Percentiles rank a stretch among this genome's conserved stretches.
These are phyloP conservation scores for Paraleonurus japonicus DNA, from an alignment of 257 asterid genomes.

Conservation along the genomic window DNA sequence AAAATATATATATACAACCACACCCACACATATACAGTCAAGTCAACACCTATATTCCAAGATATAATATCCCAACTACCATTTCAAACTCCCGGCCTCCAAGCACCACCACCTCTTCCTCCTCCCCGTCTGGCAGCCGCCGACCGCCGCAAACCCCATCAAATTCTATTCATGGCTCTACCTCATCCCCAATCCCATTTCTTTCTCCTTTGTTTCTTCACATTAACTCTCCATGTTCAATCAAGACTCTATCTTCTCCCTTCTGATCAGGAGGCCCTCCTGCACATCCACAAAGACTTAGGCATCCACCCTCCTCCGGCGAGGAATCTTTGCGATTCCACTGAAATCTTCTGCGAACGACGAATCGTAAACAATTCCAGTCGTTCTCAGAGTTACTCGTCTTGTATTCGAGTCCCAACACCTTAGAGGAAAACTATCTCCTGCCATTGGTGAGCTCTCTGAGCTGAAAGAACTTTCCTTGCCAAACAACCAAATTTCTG, in stretches of 20 bases:
- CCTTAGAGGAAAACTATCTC: constrained; percentile 58
- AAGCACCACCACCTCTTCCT: constrained; percentile 16
- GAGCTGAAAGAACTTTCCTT: constrained; percentile 72
- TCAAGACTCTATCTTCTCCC: constrained; percentile 49
- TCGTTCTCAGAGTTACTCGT: constrained; percentile 58
- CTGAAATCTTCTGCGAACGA: constrained; percentile 63
- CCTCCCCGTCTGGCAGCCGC: neutral
- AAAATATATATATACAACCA: too few relatives aligned
- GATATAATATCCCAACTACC: constrained; percentile 17
- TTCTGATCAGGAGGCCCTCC: constrained; percentile 56
- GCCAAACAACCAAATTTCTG: constrained; percentile 48
- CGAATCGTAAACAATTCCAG: constrained; percentile 42
- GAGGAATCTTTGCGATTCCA: constrained; percentile 46
- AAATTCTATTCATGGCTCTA: constrained; percentile 37
- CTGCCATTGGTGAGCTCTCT: constrained; percentile 66
- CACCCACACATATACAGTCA: neutral
- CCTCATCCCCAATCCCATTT: constrained; percentile 33
- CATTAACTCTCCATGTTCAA: constrained; percentile 42
- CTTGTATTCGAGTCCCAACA: constrained; percentile 44
- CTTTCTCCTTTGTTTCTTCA: constrained; percentile 37
- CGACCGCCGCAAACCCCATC: neutral
- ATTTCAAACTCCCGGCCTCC: constrained; percentile 24
- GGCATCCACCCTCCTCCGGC: constrained; percentile 36
- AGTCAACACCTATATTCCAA: constrained; percentile 25
- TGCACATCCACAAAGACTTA: constrained; percentile 42